Percentiles rank a stretch among this genome's conserved stretches.
Evolutionary conservation across 768 basidiomycete genomes (phyloP).

Genomic region (Cystobasidiopsis lactophilus): DNA sequence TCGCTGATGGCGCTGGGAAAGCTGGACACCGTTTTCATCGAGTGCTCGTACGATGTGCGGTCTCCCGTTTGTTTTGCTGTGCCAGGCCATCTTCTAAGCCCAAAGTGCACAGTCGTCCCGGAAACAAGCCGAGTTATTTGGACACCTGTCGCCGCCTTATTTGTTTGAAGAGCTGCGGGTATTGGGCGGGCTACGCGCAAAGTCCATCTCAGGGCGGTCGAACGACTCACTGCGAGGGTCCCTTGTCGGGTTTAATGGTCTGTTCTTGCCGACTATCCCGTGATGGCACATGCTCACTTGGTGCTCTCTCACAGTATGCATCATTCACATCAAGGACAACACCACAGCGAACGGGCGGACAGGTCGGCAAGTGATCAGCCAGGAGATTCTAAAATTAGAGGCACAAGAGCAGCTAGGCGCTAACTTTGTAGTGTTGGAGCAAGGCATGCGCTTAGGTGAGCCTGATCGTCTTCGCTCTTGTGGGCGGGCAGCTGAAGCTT

Average conservation of each 20-base stretch:
- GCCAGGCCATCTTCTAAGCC: too few species aligned
- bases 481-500: too few species aligned
- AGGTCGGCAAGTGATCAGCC: background rate
- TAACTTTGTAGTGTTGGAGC: constrained; percentile 1
- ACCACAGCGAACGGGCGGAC: background rate
- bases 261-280: too few species aligned
- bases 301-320: constrained; percentile 21
- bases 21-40: constrained; percentile 69
- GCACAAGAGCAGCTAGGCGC: constrained; percentile 1
- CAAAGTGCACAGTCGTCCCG: constrained; percentile 41
- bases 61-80: background rate
- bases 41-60: constrained; percentile 41
- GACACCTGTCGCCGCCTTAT: constrained; percentile 66
- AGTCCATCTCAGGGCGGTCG: background rate
- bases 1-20: constrained; percentile 40
- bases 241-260: too few species aligned
- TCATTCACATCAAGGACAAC: constrained; percentile 67
- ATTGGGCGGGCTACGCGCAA: constrained; percentile 8
- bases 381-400: background rate
- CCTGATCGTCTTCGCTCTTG: too few species aligned
- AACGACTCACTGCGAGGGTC: too few species aligned
- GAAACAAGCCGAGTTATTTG: constrained; percentile 45
- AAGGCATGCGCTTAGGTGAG: too few species aligned
- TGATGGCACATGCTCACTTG: too few species aligned
- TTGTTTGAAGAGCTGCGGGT: constrained; percentile 48